Percentiles rank a stretch among this genome's conserved stretches.
Evolutionary conservation across 2,329 filamentous ascomycete species (phyloP).

Genomic region (Colletotrichum salicis): DNA sequence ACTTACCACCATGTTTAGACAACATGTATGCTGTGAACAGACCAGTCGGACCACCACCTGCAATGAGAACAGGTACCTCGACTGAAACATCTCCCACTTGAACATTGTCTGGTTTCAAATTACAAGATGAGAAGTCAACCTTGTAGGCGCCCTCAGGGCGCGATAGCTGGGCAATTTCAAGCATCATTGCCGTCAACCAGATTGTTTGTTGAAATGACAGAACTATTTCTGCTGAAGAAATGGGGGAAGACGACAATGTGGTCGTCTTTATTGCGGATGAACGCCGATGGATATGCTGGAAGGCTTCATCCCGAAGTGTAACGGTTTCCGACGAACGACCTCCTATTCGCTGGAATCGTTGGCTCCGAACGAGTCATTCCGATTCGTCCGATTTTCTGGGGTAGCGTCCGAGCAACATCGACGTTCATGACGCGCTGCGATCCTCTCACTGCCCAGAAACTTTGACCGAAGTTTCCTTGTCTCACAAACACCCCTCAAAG

Average conservation of each 20-base stretch:
- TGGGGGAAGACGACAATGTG: background rate
- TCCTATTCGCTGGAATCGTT: background rate
- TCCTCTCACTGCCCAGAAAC: background rate
- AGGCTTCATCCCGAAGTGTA: background rate
- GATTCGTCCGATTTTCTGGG: background rate
- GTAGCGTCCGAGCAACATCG: background rate
- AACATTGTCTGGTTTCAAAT: background rate
- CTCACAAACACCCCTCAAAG: background rate
- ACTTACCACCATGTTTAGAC: constrained; percentile 31
- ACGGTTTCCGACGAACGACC: background rate
- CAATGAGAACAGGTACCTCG: constrained; percentile 47
- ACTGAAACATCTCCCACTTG: constrained; percentile 9
- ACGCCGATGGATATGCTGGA: background rate
- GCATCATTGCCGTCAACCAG: background rate
- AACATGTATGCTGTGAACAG: constrained; percentile 48
- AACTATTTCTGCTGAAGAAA: background rate
- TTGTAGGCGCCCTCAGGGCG: background rate
- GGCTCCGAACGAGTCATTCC: background rate
- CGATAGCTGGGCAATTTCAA: background rate
- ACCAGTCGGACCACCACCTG: constrained; percentile 50
- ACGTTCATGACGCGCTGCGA: background rate
- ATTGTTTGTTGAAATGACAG: background rate
- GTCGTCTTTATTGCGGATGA: background rate
- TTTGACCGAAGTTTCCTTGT: background rate
- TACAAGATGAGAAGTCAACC: background rate